These are phyloP conservation scores for Panaeolus cyanescens DNA, from an alignment of 768 basidiomycete genomes.

Conservation along the genomic window DNA sequence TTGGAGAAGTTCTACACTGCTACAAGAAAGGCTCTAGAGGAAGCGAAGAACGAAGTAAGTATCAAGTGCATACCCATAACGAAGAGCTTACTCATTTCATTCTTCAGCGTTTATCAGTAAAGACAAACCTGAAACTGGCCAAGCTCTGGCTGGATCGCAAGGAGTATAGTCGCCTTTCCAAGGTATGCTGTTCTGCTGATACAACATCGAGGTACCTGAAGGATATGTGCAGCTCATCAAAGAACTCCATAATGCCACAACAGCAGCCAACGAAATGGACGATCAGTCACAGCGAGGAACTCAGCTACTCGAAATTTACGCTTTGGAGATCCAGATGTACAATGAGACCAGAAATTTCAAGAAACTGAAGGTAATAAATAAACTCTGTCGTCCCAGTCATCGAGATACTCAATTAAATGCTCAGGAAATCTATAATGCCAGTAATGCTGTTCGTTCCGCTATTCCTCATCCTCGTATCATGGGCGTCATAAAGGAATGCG, in stretches of 20 bases:
- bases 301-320: slow-evolving; percentile 94
- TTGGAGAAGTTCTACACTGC: slow-evolving; percentile 95
- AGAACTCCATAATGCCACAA: slow-evolving; percentile 72
- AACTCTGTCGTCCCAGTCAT: not conserved
- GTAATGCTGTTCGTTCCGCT: slow-evolving; percentile 89
- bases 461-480: slow-evolving; percentile 98
- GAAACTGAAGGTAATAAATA: slow-evolving; percentile 76
- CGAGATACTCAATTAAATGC: not conserved
- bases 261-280: slow-evolving; percentile 60
- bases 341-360: slow-evolving; percentile 95
- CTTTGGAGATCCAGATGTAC: slow-evolving; percentile 99
- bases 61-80: not conserved
- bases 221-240: slow-evolving; percentile 65
- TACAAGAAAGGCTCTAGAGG: slow-evolving; percentile 86
- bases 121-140: slow-evolving; percentile 95
- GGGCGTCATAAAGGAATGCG: slow-evolving; percentile 99
- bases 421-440: slow-evolving; percentile 97
- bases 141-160: slow-evolving; percentile 97
- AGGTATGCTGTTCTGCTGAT: slow-evolving; percentile 44
- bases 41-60: slow-evolving; percentile 93
- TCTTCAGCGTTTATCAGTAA: slow-evolving; percentile 82
- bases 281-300: slow-evolving; percentile 94
- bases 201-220: not conserved
- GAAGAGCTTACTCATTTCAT: slow-evolving; percentile 1
- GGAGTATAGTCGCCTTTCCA: slow-evolving; percentile 83